A percentile compares a stretch with the other conserved stretches of the same genome.
phyloP scores from a whole-genome alignment of 2,329 filamentous ascomycete genomes.

The Leptographium lundbergii region DNA sequence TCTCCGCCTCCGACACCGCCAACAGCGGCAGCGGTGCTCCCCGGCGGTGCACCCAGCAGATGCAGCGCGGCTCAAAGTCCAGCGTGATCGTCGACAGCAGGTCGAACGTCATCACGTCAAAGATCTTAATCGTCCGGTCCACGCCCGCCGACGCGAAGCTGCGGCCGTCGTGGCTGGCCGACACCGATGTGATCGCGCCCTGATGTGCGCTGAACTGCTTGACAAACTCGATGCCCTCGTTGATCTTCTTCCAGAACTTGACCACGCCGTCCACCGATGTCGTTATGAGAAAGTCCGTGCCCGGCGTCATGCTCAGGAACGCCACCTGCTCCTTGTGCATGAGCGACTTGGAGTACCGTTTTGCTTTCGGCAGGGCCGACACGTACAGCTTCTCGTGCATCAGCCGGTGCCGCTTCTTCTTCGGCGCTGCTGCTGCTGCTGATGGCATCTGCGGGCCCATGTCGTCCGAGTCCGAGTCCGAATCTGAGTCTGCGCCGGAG shows the following conservation, averaged over 20 bases:
- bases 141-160: constrained; percentile 82
- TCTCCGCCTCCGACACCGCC: constrained; percentile 66
- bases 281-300: constrained; percentile 91
- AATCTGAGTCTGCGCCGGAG: constrained; percentile 4
- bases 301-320: constrained; percentile 76
- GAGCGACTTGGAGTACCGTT: constrained; percentile 83
- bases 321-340: constrained; percentile 97
- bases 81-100: constrained; percentile 72
- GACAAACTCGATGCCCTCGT: constrained; percentile 86
- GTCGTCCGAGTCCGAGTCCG: constrained; percentile 49
- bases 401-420: constrained; percentile 83
- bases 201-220: constrained; percentile 93
- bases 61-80: constrained; percentile 58
- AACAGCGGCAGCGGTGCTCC: constrained; percentile 80
- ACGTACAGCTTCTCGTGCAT: constrained; percentile 94
- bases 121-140: constrained; percentile 71
- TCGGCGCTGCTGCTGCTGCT: constrained; percentile 57
- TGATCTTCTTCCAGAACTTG: constrained; percentile 98
- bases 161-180: constrained; percentile 76
- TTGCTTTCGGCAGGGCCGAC: constrained; percentile 68
- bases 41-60: constrained; percentile 86
- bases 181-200: constrained; percentile 73
- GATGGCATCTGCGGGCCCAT: constrained; percentile 87
- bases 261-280: constrained; percentile 90
- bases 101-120: constrained; percentile 77